These are phyloP conservation scores for Citrus unshiu DNA, from an alignment of 345 rosid species.

Conservation along the genomic window DNA sequence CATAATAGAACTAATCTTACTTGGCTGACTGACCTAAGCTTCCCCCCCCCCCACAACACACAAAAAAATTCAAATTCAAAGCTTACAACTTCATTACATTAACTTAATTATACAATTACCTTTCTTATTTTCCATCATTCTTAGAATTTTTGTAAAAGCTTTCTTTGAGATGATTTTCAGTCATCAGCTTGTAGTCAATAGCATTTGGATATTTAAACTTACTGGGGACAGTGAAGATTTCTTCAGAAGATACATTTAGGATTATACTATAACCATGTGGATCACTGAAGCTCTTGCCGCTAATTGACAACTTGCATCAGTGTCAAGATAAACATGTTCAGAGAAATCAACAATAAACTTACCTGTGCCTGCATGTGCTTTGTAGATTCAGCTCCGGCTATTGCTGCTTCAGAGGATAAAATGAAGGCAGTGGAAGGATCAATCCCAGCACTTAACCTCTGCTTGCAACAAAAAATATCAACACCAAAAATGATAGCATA, in stretches of 20 bases:
- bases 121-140: background rate
- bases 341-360: conserved; percentile 5
- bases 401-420: conserved; percentile 77
- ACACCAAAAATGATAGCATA: background rate
- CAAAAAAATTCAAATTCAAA: too few relatives aligned
- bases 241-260: background rate
- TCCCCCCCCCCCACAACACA: too few relatives aligned
- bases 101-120: background rate
- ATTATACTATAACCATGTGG: background rate
- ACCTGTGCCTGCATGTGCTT: conserved; percentile 92
- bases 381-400: conserved; percentile 88
- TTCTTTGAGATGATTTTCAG: background rate
- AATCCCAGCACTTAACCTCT: conserved; percentile 76
- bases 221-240: background rate
- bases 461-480: conserved; percentile 21
- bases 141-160: background rate
- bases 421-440: conserved; percentile 66
- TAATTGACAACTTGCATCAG: background rate
- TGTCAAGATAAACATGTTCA: background rate
- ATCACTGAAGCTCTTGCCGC: background rate
- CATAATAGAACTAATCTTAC: background rate
- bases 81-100: background rate
- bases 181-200: background rate
- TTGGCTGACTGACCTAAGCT: background rate
- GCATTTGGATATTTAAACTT: background rate